A percentile compares a stretch with the other conserved stretches of the same genome.
These are phyloP conservation scores for Grosmannia clavigera DNA, from an alignment of 2,329 filamentous ascomycete species.

Conservation along the genomic window DNA sequence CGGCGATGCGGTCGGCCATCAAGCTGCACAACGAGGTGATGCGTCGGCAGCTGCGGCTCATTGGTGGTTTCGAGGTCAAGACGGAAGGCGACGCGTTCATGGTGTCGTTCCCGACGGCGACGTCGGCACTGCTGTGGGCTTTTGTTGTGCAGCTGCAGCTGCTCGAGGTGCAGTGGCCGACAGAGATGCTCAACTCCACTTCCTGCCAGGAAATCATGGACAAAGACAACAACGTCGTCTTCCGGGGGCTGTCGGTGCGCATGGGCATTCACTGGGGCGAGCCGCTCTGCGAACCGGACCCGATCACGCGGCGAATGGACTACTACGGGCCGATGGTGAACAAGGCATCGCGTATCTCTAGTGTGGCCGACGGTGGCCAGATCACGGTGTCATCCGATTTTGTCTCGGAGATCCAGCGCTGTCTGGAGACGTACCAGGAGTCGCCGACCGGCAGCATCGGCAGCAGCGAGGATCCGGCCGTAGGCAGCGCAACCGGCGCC, in stretches of 20 bases:
- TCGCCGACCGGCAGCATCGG: constrained; percentile 43
- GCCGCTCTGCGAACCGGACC: constrained; percentile 89
- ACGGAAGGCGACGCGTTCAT: constrained; percentile 99
- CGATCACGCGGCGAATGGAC: constrained; percentile 95
- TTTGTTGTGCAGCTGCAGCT: constrained; percentile 87
- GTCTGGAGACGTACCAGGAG: constrained; percentile 83
- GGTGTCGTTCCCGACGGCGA: constrained; percentile 95
- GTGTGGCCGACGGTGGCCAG: constrained; percentile 89
- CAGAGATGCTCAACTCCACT: constrained; percentile 77
- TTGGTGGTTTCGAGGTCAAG: constrained; percentile 97
- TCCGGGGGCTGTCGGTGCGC: constrained; percentile 83
- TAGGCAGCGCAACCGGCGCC: not conserved
- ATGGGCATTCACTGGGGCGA: constrained; percentile 97
- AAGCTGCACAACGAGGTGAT: constrained; percentile 96
- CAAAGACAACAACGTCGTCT: constrained; percentile 77
- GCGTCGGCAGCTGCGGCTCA: constrained; percentile 81
- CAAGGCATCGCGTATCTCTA: constrained; percentile 84
- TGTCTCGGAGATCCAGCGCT: constrained; percentile 87
- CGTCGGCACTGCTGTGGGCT: constrained; percentile 87
- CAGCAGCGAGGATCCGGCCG: constrained; percentile 25
- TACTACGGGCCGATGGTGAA: constrained; percentile 99
- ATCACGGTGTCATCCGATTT: constrained; percentile 96
- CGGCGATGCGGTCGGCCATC: constrained; percentile 92
- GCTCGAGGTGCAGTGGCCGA: constrained; percentile 83
- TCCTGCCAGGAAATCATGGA: constrained; percentile 75